Conservation (phyloP, 306 rosid genomes). For the Fagus sylvatica region DNA sequence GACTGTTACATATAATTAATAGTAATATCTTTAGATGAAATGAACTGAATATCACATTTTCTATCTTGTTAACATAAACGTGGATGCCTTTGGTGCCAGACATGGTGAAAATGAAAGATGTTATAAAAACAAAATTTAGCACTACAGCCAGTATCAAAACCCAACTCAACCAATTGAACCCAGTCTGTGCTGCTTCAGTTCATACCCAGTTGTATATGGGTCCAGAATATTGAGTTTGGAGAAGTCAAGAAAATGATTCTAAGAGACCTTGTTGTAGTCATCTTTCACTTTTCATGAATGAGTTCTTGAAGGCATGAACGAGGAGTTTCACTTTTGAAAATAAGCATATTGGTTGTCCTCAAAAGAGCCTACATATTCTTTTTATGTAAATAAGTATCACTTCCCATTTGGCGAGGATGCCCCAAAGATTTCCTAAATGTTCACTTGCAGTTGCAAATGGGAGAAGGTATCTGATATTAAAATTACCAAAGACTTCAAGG, state of each 20-base stretch:
- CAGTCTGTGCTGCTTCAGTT: background rate
- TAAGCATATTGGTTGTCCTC: background rate
- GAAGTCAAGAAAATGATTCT: background rate
- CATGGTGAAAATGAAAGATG: background rate
- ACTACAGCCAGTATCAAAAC: background rate
- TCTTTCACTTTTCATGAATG: background rate
- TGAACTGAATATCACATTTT: background rate
- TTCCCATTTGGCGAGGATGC: background rate
- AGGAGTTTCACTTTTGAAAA: background rate
- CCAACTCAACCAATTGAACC: background rate
- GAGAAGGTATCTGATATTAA: background rate
- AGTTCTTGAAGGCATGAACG: background rate
- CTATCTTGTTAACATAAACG: slow-evolving; percentile 1
- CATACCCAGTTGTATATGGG: background rate
- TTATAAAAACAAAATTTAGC: background rate
- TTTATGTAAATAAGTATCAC: background rate
- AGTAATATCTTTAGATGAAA: background rate
- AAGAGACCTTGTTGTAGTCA: background rate
- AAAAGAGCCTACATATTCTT: background rate
- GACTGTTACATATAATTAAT: background rate
- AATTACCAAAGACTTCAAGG: background rate
- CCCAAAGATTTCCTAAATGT: background rate
- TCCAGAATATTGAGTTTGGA: background rate
- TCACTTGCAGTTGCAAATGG: background rate
- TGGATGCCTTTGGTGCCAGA: slow-evolving; percentile 1